These are phyloP conservation scores for Coemansia sp. DNA, from an alignment of 192 early-diverging fungal species.

Conservation along the genomic window DNA sequence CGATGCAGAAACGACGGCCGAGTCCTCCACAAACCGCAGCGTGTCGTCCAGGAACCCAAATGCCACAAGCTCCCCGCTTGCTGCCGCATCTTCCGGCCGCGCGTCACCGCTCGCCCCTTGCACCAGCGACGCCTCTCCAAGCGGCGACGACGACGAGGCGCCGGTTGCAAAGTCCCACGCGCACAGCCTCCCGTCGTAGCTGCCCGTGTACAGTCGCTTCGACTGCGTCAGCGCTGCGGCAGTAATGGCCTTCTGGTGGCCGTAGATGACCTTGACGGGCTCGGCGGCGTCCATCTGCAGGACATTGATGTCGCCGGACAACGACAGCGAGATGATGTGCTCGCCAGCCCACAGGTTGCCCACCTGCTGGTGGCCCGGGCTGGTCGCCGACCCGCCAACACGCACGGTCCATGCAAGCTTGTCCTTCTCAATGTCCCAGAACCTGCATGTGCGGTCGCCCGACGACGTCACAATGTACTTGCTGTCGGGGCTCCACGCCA, in stretches of 20 bases:
- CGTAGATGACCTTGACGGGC: constrained; percentile 51
- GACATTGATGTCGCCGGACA: constrained; percentile 87
- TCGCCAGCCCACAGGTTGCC: constrained; percentile 87
- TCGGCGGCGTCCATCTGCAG: constrained; percentile 54
- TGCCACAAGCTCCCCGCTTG: constrained; percentile 12
- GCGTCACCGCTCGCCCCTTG: constrained; percentile 11
- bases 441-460: constrained; percentile 81
- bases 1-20: not conserved
- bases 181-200: constrained; percentile 91
- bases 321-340: constrained; percentile 72
- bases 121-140: constrained; percentile 15
- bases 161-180: constrained; percentile 62
- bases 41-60: constrained; percentile 37
- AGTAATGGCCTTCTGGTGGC: constrained; percentile 85
- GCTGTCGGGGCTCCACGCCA: constrained; percentile 86
- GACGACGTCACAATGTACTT: constrained; percentile 75
- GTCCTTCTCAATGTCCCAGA: constrained; percentile 84
- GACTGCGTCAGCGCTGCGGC: constrained; percentile 60
- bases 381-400: constrained; percentile 31
- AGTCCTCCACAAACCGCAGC: constrained; percentile 26
- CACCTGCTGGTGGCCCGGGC: constrained; percentile 83
- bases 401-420: constrained; percentile 65
- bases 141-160: not conserved
- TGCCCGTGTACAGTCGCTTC: constrained; percentile 77
- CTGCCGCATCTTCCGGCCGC: constrained; percentile 19